Percentiles rank a stretch among this genome's conserved stretches.
Evolutionary conservation across 805 yeast species (phyloP).

Genomic region (Millerozyma acaciae): DNA sequence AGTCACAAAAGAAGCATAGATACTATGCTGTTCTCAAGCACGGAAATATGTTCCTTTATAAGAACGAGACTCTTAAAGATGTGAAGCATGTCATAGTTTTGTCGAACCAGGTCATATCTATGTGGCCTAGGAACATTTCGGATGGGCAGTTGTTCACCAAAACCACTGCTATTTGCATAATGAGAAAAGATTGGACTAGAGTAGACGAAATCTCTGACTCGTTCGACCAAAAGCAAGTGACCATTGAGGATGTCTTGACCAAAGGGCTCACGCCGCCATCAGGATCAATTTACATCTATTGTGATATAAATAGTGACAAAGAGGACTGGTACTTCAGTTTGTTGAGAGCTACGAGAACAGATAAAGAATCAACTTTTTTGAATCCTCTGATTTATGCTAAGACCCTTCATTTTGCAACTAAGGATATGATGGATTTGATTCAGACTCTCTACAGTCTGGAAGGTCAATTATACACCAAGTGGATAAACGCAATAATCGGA

Average conservation of each 20-base stretch:
- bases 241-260: conserved; percentile 23
- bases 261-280: conserved; percentile 28
- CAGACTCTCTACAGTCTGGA: conserved; percentile 78
- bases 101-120: conserved; percentile 61
- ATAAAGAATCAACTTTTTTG: conserved; percentile 12
- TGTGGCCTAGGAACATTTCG: conserved; percentile 78
- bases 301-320: conserved; percentile 74
- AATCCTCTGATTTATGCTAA: conserved; percentile 63
- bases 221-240: conserved; percentile 14
- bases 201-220: conserved; percentile 17
- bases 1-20: conserved; percentile 48
- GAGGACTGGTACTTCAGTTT: conserved; percentile 93
- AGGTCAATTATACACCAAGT: conserved; percentile 76
- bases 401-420: conserved; percentile 67
- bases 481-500: conserved; percentile 89
- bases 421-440: conserved; percentile 68
- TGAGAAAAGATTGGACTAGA: conserved; percentile 43
- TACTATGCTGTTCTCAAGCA: conserved; percentile 75
- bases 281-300: conserved; percentile 57
- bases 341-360: conserved; percentile 65
- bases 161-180: conserved; percentile 71
- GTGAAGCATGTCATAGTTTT: conserved; percentile 78
- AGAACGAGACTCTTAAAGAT: conserved; percentile 59
- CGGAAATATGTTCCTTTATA: conserved; percentile 83
- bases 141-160: conserved; percentile 83